Base-by-base conservation (phyloP, 1,284 basidiomycete species). In the Microbotryum intermedium region DNA sequence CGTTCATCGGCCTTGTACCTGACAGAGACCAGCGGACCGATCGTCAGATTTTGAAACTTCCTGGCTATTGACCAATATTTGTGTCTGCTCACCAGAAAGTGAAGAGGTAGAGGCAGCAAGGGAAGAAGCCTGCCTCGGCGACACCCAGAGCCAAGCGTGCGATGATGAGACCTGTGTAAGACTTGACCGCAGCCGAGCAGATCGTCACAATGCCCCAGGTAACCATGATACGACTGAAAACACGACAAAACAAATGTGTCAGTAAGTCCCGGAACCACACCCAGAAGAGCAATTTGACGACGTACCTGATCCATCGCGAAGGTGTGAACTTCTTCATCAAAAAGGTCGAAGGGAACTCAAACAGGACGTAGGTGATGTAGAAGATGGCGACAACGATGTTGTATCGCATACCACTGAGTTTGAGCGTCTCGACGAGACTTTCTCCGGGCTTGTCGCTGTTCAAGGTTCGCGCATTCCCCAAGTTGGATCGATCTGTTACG, bases 51-150 rank as follows among this genome's bases (percentile, higher is more conserved):
- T 16, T 39, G 34, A 39, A n/a, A n/a, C n/a, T n/a, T n/a, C n/a
- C n/a, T 3, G 34, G 10, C 34, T 11, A 39, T 39, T 39, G 34
- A 13, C 10, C 34, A 34, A 13, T 34, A 34, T 34, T 34, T 34
- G 13, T 39, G 9, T 5, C 13, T 39, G 34, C 34, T 39, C 34
- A 39, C 34, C 34, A 39, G 34, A 39, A 39, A 39, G 34, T 39
- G 34, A 39, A 39, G 13, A 39, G 34, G 34, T 39, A 39, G 11
- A 39, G 34, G 34, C 34, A 39, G 4, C 34, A 26, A 47, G 42
- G 59, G 25, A 60, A 64, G 50, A 55, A 60, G 43, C 67, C 67
- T 5, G 64, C 64, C 49, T 70, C 69, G 8, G 55, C 54, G 10
- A 62, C 29, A 2, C 59, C 68, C 11, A 70, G 52, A 18, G 53